phyloP scores from a whole-genome alignment of 176 grass and related monocot species.

The Carex parvula region DNA sequence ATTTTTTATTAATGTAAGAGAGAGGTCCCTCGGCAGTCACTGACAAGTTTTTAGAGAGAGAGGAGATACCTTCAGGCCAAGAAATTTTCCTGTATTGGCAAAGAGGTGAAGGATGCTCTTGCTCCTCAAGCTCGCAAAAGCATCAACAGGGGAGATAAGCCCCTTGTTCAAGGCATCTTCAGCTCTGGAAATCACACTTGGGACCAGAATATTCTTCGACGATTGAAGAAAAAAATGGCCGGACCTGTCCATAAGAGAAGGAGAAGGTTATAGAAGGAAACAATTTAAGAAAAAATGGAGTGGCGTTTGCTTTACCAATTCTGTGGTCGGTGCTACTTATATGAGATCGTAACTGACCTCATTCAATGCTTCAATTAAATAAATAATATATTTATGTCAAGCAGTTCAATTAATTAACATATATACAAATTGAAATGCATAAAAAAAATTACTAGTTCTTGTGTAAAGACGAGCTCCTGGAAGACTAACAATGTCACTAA shows the following conservation, averaged over 20 bases:
- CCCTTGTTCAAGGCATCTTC: conserved; percentile 86
- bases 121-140: conserved; percentile 75
- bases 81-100: conserved; percentile 70
- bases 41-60: not conserved
- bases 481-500: not conserved
- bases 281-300: not conserved
- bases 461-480: not conserved
- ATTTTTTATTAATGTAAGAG: too few species aligned
- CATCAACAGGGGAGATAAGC: conserved; percentile 44
- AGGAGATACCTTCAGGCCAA: conserved; percentile 67
- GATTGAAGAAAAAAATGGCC: conserved; percentile 82
- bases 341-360: not conserved
- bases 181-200: conserved; percentile 40
- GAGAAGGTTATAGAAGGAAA: not conserved
- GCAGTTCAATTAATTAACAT: not conserved
- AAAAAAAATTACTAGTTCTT: not conserved
- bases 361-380: conserved; percentile 7
- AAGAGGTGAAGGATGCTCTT: conserved; percentile 94
- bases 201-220: conserved; percentile 70
- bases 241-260: conserved; percentile 42
- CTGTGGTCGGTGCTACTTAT: not conserved
- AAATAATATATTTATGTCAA: not conserved
- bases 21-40: not conserved
- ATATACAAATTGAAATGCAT: not conserved
- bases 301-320: not conserved